phyloP scores from a whole-genome alignment of 768 basidiomycete species.

The Neoboletus magnificus region DNA sequence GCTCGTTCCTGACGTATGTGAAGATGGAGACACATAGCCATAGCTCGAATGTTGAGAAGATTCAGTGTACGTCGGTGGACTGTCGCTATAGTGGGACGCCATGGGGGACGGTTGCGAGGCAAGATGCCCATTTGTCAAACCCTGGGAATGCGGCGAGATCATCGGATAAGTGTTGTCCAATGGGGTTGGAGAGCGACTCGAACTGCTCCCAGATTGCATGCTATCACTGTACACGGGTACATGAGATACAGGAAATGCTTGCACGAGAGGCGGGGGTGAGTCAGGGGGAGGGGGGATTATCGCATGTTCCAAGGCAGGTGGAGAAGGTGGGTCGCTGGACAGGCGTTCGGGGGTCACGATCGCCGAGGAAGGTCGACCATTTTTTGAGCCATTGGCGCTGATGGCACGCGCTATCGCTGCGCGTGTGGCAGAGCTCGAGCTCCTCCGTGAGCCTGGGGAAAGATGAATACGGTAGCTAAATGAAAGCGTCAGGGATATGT shows the following conservation, averaged over 20 bases:
- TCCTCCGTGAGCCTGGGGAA: slow-evolving; percentile 73
- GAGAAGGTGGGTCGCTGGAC: slow-evolving; percentile 26
- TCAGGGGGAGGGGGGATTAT: slow-evolving; percentile 45
- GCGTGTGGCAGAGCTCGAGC: slow-evolving; percentile 52
- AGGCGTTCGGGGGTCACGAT: slow-evolving; percentile 27
- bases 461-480: slow-evolving; percentile 76
- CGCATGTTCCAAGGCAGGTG: slow-evolving; percentile 48
- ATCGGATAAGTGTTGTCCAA: slow-evolving; percentile 43
- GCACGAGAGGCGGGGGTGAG: slow-evolving; percentile 53
- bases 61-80: slow-evolving; percentile 29
- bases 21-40: slow-evolving; percentile 25
- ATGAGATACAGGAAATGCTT: slow-evolving; percentile 33
- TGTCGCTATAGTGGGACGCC: slow-evolving; percentile 30
- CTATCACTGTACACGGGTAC: slow-evolving; percentile 24
- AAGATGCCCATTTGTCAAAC: slow-evolving; percentile 36
- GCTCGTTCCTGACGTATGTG: slow-evolving; percentile 21
- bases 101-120: slow-evolving; percentile 30
- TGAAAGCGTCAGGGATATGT: slow-evolving; percentile 11
- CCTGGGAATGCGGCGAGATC: slow-evolving; percentile 31
- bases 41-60: slow-evolving; percentile 33
- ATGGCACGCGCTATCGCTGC: slow-evolving; percentile 51
- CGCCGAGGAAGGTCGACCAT: slow-evolving; percentile 24
- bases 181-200: slow-evolving; percentile 45
- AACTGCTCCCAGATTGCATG: slow-evolving; percentile 34
- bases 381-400: slow-evolving; percentile 24